phyloP scores from a whole-genome alignment of 352 stramenopile genomes.

The Globisporangium cederbergense region DNA sequence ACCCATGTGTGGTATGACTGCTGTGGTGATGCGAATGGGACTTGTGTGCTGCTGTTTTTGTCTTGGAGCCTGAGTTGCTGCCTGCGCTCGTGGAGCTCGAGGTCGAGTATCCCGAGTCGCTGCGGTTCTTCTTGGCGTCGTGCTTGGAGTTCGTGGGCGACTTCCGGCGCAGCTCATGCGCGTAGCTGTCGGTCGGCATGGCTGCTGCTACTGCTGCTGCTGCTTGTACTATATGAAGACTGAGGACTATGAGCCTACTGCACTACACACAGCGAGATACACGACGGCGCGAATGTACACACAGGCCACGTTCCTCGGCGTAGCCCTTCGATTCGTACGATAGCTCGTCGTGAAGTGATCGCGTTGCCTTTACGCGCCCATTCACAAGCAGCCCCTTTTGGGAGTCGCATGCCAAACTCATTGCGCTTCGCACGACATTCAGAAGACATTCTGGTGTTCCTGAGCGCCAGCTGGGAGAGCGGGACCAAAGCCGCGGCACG shows the following conservation, averaged over 20 bases:
- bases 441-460: neutral
- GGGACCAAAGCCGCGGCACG: neutral
- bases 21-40: neutral
- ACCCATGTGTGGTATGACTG: neutral
- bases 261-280: neutral
- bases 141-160: neutral
- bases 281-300: neutral
- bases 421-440: neutral
- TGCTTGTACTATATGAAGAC: neutral
- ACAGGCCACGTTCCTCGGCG: neutral
- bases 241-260: neutral
- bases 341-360: constrained; percentile 8
- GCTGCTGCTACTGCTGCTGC: neutral
- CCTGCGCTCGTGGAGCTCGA: constrained; percentile 7
- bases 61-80: constrained; percentile 2
- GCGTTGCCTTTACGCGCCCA: neutral
- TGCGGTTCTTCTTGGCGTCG: constrained; percentile 2
- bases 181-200: constrained; percentile 11
- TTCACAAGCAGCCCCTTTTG: neutral
- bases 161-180: constrained; percentile 8
- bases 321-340: neutral
- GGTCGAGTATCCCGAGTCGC: constrained; percentile 6
- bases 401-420: neutral
- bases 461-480: constrained; percentile 6
- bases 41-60: neutral